These are phyloP conservation scores for Mycena metata DNA, from an alignment of 768 basidiomycete species.

Conservation along the genomic window DNA sequence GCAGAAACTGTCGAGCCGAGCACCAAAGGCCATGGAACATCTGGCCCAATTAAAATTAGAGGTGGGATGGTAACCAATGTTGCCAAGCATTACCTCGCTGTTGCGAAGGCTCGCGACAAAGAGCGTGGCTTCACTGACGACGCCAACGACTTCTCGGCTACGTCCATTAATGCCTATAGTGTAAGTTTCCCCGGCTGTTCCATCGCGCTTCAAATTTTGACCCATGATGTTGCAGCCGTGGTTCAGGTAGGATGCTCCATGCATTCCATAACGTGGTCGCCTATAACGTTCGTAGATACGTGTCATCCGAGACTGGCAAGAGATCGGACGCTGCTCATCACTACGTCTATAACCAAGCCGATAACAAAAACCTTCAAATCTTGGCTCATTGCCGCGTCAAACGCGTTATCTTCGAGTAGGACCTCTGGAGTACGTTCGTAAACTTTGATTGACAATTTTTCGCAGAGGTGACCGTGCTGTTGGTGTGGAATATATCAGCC, in stretches of 20 bases:
- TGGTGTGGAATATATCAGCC: conserved; percentile 66
- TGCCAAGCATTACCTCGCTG: conserved; percentile 60
- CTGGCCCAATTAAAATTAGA: conserved; percentile 66
- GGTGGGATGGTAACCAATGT: conserved; percentile 56
- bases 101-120: conserved; percentile 63
- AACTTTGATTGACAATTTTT: conserved; percentile 4
- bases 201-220: neutral
- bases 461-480: conserved; percentile 56
- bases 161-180: conserved; percentile 59
- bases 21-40: conserved; percentile 58
- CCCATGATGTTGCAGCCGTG: conserved; percentile 56
- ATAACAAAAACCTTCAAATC: conserved; percentile 59
- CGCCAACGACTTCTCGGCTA: conserved; percentile 57
- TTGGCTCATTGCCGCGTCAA: conserved; percentile 58
- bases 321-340: conserved; percentile 70
- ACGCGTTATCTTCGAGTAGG: conserved; percentile 65
- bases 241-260: conserved; percentile 58
- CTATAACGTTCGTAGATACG: conserved; percentile 58
- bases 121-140: conserved; percentile 60
- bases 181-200: conserved; percentile 49
- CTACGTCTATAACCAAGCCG: conserved; percentile 63
- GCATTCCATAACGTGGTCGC: neutral
- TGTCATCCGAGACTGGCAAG: conserved; percentile 62
- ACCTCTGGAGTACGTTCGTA: neutral
- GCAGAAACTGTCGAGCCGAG: conserved; percentile 55